Evolutionary conservation across 164 flowering plant genomes (phyloP).

Genomic region (Aristolochia contorta): DNA sequence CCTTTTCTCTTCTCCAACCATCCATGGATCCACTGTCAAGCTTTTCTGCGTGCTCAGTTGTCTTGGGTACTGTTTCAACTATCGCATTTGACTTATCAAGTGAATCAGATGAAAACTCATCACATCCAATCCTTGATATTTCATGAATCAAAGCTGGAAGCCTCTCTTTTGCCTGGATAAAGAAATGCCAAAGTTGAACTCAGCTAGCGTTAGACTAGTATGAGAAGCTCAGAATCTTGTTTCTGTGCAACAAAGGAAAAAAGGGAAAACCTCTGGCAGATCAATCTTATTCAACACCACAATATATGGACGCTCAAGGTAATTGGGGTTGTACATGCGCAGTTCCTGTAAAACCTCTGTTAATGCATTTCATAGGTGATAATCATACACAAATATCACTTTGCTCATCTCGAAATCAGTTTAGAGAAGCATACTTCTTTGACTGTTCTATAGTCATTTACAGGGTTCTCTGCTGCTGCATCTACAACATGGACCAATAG

Average conservation of each 20-base stretch:
- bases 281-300: slow-evolving; percentile 95
- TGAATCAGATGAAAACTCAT: slow-evolving; percentile 17
- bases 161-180: slow-evolving; percentile 52
- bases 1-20: slow-evolving; percentile 34
- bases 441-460: slow-evolving; percentile 76
- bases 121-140: slow-evolving; percentile 55
- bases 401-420: not conserved
- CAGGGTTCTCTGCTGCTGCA: slow-evolving; percentile 77
- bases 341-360: slow-evolving; percentile 49
- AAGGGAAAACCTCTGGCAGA: slow-evolving; percentile 56
- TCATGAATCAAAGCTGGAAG: slow-evolving; percentile 55
- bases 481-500: slow-evolving; percentile 93
- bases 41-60: slow-evolving; percentile 9
- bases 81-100: slow-evolving; percentile 17
- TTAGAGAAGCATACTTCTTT: slow-evolving; percentile 51
- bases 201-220: not conserved
- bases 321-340: slow-evolving; percentile 95
- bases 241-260: not conserved
- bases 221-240: not conserved
- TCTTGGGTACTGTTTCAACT: slow-evolving; percentile 12
- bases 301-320: slow-evolving; percentile 78
- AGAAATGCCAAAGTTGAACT: not conserved
- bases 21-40: slow-evolving; percentile 3
- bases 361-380: not conserved
- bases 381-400: not conserved